phyloP scores from a whole-genome alignment of 1,139 yeast genomes.

The Yamadazyma siamensis region DNA sequence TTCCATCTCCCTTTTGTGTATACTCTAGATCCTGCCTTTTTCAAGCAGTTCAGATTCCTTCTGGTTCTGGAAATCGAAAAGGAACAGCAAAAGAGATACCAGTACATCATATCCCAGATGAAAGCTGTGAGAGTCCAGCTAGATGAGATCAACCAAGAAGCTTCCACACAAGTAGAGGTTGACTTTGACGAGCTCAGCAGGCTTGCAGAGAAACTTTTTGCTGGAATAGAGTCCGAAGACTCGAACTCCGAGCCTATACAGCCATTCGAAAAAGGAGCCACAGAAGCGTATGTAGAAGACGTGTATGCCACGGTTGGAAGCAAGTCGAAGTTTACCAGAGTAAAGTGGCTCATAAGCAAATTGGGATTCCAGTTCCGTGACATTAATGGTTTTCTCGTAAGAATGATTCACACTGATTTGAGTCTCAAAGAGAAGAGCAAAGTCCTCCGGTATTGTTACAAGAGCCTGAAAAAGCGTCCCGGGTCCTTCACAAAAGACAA shows the following conservation, averaged over 20 bases:
- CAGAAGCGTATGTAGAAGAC: neutral
- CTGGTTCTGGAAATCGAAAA: constrained; percentile 7
- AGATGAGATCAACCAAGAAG: constrained; percentile 1
- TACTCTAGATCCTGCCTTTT: constrained; percentile 8
- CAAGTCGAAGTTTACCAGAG: constrained; percentile 12
- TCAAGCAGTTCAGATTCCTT: constrained; percentile 7
- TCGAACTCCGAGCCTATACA: neutral
- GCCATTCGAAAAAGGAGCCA: neutral
- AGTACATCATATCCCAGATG: constrained; percentile 10
- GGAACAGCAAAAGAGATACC: constrained; percentile 12
- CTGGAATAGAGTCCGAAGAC: constrained; percentile 2
- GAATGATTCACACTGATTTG: constrained; percentile 5
- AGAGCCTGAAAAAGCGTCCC: constrained; percentile 1
- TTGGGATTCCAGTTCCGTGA: constrained; percentile 14
- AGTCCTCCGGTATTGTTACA: constrained; percentile 4
- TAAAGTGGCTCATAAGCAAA: constrained; percentile 10
- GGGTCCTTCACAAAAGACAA: too few species aligned
- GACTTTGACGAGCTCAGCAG: constrained; percentile 12
- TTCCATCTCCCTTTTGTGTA: constrained; percentile 15
- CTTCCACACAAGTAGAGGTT: too few species aligned
- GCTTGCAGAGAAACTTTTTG: constrained; percentile 12
- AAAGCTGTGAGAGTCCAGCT: constrained; percentile 6
- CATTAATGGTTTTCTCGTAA: constrained; percentile 11
- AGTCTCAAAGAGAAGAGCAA: constrained; percentile 4
- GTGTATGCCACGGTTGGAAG: too few species aligned